Base-by-base conservation (phyloP, 2,329 filamentous ascomycete genomes). In the Exutisphaerella laricina region DNA sequence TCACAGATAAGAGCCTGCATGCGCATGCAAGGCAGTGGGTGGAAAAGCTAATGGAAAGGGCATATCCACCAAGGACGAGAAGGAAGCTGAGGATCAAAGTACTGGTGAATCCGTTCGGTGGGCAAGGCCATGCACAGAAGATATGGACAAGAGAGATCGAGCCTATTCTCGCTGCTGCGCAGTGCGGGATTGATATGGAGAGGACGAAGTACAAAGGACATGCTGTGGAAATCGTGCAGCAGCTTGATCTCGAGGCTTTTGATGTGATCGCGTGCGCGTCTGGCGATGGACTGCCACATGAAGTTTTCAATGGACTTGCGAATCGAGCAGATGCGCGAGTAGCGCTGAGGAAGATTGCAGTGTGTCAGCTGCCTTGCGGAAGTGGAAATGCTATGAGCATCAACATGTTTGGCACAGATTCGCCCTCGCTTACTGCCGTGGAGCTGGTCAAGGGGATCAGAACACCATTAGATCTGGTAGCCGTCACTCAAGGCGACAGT, bases 351-450 rank as follows among this genome's bases (percentile, higher is more conserved):
- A 85, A 82, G 57, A 69, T 97, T 10, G 86, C 92, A 1, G 80
- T 98, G 2, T 83, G 82, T 16, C 87, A 95, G 59, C 74, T 98
- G 25, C 92, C 92, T 1, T 94, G 89, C 60, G 92, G 92, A 10
- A 92, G 86, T 37, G 92, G 92, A 4, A 98, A 98, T 64, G 92
- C 87, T 16, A 85, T 97, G 80, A 85, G 86, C 50, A 82, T 84
- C 69, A 97, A 96, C 63, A 69, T 94, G 34, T 88, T 87, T 53
- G 92, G 90, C 4, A 89, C 88, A 1, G 77, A 83, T 50, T 80
- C 78, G 50, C 77, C 85, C 6, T 85, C 80, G 46, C 64, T 86
- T 33, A 88, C 89, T 0, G 87, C 90, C 1, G 70, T 97, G 48
- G 82, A 80, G 17, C 81, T 96, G 34, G 78, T 96, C 58, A 98